Base-by-base conservation (phyloP, 148 eudicot genomes). In the Camellia lanceoleosa region DNA sequence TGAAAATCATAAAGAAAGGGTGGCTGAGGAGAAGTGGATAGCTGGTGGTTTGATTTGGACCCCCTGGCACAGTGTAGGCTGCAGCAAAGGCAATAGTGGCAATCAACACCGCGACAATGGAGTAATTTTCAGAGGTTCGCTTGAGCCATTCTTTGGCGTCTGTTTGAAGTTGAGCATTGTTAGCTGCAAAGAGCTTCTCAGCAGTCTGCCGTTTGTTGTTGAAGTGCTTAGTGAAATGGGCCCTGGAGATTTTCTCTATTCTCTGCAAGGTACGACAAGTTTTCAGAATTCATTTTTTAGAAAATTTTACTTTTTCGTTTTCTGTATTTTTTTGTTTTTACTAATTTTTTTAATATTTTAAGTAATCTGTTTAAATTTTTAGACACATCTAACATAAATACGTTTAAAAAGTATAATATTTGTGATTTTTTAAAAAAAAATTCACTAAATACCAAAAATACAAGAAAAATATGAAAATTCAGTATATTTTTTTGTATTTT, bases 41-140 rank as follows among this genome's bases (percentile, higher is more conserved):
- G 3, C 73, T 30, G 0, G 73, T 69, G 20, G 5, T 43, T 23
- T 69, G 73, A 12, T 69, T 69, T 5, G 73, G 54, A 46, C 73
- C 73, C 5, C 23, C 73, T 3, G 73, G 73, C 4, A 41, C n/a
- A 5, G 71, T 67, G 47, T 67, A 67, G 47, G 71, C 71, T 10
- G 71, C 71, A 42, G 73, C 73, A 69, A 69, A 69, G 20, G 54
- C 73, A 15, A 69, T 51, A 0, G 71, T 68, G 54, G 73, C 54
- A 11, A 67, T 67, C 18, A 67, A 10, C 73, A 69, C 73, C 1
- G 54, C 73, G 0, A 69, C 23, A 15, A 67, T 67, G 46, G 49
- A 69, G 73, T 51, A 69, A 10, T 69, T 69, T 10, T 69, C 73
- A 1, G 46, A 15, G 1, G 71, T 67, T 1, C 49, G 71, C 47